Evolutionary conservation across 2,329 filamentous ascomycete genomes (phyloP).

Genomic region (Aspergillus hortae): DNA sequence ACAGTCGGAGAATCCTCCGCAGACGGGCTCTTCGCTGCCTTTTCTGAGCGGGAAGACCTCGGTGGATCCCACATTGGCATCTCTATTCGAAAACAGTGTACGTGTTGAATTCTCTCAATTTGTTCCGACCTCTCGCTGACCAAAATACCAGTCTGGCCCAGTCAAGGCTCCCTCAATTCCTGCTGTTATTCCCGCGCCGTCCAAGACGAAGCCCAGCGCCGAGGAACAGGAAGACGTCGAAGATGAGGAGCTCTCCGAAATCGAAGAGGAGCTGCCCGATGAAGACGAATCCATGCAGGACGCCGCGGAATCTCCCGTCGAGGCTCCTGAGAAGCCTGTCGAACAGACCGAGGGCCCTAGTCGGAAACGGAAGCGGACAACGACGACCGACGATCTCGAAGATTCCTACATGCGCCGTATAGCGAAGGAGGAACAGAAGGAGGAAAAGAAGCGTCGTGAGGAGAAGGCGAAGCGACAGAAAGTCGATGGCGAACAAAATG

Average conservation of each 20-base stretch:
- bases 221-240: conserved; percentile 23
- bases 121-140: conserved; percentile 1
- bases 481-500: conserved; percentile 46
- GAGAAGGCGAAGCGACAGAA: conserved; percentile 39
- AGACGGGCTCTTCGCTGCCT: conserved; percentile 22
- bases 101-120: conserved; percentile 32
- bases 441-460: conserved; percentile 29
- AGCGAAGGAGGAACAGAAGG: conserved; percentile 41
- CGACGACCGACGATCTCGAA: conserved; percentile 46
- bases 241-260: conserved; percentile 24
- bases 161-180: conserved; percentile 33
- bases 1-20: neutral
- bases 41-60: conserved; percentile 58
- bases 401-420: conserved; percentile 43
- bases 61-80: conserved; percentile 66
- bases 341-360: conserved; percentile 21
- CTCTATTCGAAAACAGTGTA: conserved; percentile 71
- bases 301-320: conserved; percentile 39
- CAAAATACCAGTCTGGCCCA: conserved; percentile 33
- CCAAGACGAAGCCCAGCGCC: conserved; percentile 16
- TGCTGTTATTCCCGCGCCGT: conserved; percentile 5
- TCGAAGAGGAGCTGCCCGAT: conserved; percentile 23
- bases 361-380: conserved; percentile 54
- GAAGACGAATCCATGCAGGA: conserved; percentile 42
- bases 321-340: conserved; percentile 49